Percentiles rank a stretch among this genome's conserved stretches.
Evolutionary conservation across 169 alveolate species (phyloP).

Genomic region (Plasmodium gaboni): DNA sequence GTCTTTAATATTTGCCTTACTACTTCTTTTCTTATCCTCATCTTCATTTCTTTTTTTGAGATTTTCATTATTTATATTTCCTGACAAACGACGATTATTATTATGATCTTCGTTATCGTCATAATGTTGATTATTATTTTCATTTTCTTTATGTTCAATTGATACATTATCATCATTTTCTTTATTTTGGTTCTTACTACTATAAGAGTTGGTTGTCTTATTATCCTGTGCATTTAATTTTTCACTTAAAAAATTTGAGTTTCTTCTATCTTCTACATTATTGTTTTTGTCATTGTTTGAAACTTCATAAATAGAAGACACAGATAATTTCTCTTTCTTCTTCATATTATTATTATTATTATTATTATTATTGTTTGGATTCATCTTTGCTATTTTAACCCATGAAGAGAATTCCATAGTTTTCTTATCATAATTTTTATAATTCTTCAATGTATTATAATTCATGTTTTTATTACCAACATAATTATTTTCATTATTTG

Average conservation of each 20-base stretch:
- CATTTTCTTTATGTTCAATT: not conserved
- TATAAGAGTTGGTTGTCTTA: not conserved
- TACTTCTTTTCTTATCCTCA: constrained; percentile 1
- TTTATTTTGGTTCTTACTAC: not conserved
- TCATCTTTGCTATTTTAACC: constrained; percentile 70
- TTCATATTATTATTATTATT: not conserved
- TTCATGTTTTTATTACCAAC: constrained; percentile 15
- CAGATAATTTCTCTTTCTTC: not conserved
- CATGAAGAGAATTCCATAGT: constrained; percentile 60
- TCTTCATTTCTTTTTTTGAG: constrained; percentile 3
- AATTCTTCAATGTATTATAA: constrained; percentile 41
- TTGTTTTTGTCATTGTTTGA: not conserved
- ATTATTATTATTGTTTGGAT: constrained; percentile 25
- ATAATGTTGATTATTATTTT: constrained; percentile 9
- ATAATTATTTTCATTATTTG: not conserved
- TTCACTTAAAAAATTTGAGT: not conserved
- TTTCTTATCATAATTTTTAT: constrained; percentile 51
- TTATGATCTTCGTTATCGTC: not conserved
- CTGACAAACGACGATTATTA: no score
- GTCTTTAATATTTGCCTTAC: not conserved
- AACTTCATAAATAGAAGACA: not conserved
- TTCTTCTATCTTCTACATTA: not conserved
- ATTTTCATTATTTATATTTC: not conserved
- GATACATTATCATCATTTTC: not conserved
- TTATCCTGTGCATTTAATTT: not conserved